Evolutionary conservation across 345 rosid species (phyloP).

Genomic region (Lepidium africanum): DNA sequence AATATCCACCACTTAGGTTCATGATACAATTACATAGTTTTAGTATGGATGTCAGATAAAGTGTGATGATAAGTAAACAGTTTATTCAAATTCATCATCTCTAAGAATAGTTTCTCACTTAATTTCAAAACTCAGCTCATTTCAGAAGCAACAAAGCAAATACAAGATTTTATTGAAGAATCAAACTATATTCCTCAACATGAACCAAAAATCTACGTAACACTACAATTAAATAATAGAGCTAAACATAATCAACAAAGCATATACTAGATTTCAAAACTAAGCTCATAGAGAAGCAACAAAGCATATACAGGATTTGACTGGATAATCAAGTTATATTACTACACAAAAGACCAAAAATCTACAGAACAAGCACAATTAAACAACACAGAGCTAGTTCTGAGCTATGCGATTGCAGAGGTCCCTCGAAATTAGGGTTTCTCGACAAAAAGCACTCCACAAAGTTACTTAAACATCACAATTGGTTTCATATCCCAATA

Average conservation of each 20-base stretch:
- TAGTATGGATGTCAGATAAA: not conserved
- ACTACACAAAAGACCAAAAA: not conserved
- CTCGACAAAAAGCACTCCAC: not conserved
- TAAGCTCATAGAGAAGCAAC: no score
- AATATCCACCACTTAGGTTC: not conserved
- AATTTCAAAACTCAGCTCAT: no score
- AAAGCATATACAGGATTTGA: no score
- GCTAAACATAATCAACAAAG: no score
- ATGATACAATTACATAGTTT: not conserved
- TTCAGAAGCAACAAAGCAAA: no score
- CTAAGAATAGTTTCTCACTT: not conserved
- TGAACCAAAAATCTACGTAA: not conserved
- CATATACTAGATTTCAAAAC: no score
- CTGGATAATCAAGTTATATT: no score
- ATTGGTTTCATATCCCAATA: not conserved
- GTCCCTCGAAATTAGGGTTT: not conserved
- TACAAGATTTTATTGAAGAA: no score
- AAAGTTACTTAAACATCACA: not conserved
- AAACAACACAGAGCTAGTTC: not conserved
- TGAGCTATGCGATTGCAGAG: not conserved
- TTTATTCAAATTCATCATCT: not conserved
- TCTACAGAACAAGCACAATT: not conserved
- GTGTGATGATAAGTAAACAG: not conserved
- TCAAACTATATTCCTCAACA: no score
- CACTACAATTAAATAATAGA: not conserved